These are phyloP conservation scores for Irpex sp. DNA, from an alignment of 1,284 basidiomycete genomes.

Conservation along the genomic window DNA sequence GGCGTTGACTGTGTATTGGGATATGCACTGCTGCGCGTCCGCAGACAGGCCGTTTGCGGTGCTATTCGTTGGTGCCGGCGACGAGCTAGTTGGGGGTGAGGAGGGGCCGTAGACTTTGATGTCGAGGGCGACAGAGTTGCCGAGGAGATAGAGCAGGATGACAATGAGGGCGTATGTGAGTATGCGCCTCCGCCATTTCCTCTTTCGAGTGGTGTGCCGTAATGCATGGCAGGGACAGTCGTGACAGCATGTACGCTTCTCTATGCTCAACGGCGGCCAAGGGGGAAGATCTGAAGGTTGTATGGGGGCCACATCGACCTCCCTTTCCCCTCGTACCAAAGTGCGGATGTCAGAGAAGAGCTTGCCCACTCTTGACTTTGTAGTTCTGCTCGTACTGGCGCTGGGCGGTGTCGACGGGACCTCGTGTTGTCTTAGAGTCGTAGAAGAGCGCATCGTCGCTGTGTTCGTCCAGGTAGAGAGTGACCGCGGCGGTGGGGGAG, in stretches of 20 bases:
- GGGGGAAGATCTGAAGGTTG: slow-evolving; percentile 25
- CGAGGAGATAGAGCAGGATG: slow-evolving; percentile 40
- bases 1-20: slow-evolving; percentile 45
- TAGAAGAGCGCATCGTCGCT: slow-evolving; percentile 17
- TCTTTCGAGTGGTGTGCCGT: slow-evolving; percentile 22
- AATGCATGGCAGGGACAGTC: slow-evolving; percentile 25
- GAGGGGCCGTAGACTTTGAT: slow-evolving; percentile 29
- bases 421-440: slow-evolving; percentile 5
- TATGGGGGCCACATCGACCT: slow-evolving; percentile 26
- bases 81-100: slow-evolving; percentile 5
- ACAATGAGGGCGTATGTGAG: slow-evolving; percentile 32
- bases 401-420: slow-evolving; percentile 9
- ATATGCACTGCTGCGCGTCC: slow-evolving; percentile 41
- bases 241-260: slow-evolving; percentile 32
- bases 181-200: slow-evolving; percentile 26
- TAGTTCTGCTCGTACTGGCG: background rate
- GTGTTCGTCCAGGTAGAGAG: slow-evolving; percentile 23
- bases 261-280: slow-evolving; percentile 39
- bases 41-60: slow-evolving; percentile 30
- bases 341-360: slow-evolving; percentile 35
- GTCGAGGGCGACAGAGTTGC: slow-evolving; percentile 38
- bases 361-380: slow-evolving; percentile 29
- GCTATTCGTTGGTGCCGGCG: slow-evolving; percentile 12
- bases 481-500: slow-evolving; percentile 14
- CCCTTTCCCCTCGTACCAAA: slow-evolving; percentile 15